phyloP scores from a whole-genome alignment of 139 green algal genomes.

The Picochlorum sp. region DNA sequence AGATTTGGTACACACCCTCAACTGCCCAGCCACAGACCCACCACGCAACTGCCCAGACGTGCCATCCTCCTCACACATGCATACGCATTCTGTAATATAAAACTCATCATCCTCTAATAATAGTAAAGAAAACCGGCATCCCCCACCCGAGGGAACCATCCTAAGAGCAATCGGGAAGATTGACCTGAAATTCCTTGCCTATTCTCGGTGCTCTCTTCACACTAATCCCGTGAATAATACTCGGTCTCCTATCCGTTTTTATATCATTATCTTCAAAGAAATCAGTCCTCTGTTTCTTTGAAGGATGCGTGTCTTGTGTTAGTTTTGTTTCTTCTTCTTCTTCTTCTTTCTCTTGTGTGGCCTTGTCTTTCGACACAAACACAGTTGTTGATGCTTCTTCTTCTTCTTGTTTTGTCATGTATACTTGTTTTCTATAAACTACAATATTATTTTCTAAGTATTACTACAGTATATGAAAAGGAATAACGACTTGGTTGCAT shows the following conservation, averaged over 20 bases:
- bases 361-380: neutral
- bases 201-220: neutral
- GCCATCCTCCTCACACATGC: constrained; percentile 2
- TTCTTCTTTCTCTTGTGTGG: too few relatives aligned
- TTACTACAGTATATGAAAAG: too few relatives aligned
- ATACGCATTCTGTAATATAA: constrained; percentile 66
- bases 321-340: neutral
- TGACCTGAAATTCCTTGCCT: constrained; percentile 1
- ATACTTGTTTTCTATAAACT: neutral
- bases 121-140: constrained; percentile 67
- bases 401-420: neutral
- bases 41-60: constrained; percentile 13
- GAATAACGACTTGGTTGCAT: too few relatives aligned
- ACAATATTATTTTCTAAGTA: too few relatives aligned
- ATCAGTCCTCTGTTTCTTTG: neutral
- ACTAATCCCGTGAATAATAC: neutral
- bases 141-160: neutral
- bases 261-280: too few relatives aligned
- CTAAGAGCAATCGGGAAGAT: neutral
- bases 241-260: neutral
- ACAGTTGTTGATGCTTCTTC: neutral
- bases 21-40: constrained; percentile 59
- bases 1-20: constrained; percentile 69
- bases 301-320: neutral
- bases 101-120: constrained; percentile 79